Conservation (phyloP, 805 yeast genomes). For the Candida boidinii region DNA sequence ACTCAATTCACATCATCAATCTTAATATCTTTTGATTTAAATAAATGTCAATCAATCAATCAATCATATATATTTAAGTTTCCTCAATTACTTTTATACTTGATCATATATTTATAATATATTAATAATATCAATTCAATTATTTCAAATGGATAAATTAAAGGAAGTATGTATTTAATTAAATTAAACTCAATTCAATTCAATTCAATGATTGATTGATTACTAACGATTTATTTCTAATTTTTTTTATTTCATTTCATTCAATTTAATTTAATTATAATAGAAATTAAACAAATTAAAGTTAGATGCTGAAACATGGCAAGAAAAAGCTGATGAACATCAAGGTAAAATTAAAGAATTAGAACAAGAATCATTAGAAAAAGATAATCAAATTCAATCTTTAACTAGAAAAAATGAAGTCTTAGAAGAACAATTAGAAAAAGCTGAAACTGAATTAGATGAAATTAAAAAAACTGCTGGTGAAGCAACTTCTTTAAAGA, state of each 20-base stretch:
- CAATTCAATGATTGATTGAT: too few species aligned
- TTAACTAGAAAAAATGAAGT: slow-evolving; percentile 86
- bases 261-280: too few species aligned
- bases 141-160: slow-evolving; percentile 35
- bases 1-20: too few species aligned
- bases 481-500: slow-evolving; percentile 80
- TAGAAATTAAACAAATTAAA: slow-evolving; percentile 85
- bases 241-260: background rate
- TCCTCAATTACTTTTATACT: too few species aligned
- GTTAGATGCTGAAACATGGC: slow-evolving; percentile 95
- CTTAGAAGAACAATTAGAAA: slow-evolving; percentile 76
- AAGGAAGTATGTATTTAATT: slow-evolving; percentile 32
- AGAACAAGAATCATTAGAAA: slow-evolving; percentile 86
- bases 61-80: too few species aligned
- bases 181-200: too few species aligned
- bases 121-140: slow-evolving; percentile 8
- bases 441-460: slow-evolving; percentile 62
- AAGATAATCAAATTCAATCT: slow-evolving; percentile 92
- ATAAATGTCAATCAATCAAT: too few species aligned
- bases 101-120: too few species aligned
- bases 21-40: too few species aligned
- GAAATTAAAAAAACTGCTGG: slow-evolving; percentile 84
- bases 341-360: slow-evolving; percentile 72
- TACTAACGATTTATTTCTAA: too few species aligned
- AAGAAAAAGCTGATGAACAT: slow-evolving; percentile 90